Percentiles rank a stretch among this genome's conserved stretches.
These are phyloP conservation scores for Melanogaster broomeanus DNA, from an alignment of 768 basidiomycete species.

Conservation along the genomic window DNA sequence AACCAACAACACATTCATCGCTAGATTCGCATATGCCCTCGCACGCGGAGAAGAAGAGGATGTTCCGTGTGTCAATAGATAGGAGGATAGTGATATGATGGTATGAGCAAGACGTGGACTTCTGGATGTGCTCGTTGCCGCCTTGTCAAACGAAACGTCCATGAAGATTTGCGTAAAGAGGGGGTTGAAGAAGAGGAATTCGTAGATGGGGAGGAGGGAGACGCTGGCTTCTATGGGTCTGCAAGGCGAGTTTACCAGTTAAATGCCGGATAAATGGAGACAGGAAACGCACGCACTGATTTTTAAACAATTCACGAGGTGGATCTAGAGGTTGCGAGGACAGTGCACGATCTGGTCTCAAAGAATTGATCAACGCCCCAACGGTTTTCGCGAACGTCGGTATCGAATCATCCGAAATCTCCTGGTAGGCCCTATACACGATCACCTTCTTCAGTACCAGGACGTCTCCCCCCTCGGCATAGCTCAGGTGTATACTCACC, in stretches of 20 bases:
- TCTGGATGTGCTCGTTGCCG: constrained; percentile 17
- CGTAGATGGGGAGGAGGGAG: constrained; percentile 59
- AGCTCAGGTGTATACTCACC: constrained; percentile 37
- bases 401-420: constrained; percentile 51
- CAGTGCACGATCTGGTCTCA: constrained; percentile 57
- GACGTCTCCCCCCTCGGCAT: background rate
- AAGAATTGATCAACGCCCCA: constrained; percentile 50
- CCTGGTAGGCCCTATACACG: constrained; percentile 52
- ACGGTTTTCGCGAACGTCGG: constrained; percentile 52
- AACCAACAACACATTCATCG: constrained; percentile 52
- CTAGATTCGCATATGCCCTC: constrained; percentile 60
- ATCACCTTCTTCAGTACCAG: background rate
- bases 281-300: constrained; percentile 42
- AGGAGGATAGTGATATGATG: constrained; percentile 60
- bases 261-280: background rate
- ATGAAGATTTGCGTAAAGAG: constrained; percentile 50
- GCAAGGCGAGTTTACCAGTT: background rate
- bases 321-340: constrained; percentile 46
- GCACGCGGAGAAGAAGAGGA: constrained; percentile 59
- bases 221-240: constrained; percentile 67
- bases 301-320: constrained; percentile 55
- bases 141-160: constrained; percentile 33
- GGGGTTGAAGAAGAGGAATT: constrained; percentile 55
- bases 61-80: constrained; percentile 67
- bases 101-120: constrained; percentile 45